Conservation (phyloP, 305 asterid species). For the Nicotiana rustica region DNA sequence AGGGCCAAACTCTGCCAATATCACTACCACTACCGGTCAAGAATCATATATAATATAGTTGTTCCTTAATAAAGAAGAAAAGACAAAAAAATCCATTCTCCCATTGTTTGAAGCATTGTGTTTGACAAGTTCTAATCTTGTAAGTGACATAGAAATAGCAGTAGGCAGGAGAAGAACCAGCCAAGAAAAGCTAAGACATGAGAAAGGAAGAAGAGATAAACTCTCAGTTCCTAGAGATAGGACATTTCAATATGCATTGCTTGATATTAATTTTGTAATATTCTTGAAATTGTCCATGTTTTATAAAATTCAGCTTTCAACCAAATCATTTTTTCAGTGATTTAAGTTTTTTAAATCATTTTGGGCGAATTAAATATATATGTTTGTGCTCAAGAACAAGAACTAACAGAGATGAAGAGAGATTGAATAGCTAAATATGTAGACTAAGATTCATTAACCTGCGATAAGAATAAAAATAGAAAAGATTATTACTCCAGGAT, state of each 20-base stretch:
- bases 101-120: neutral
- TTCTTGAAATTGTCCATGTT: neutral
- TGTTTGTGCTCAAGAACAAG: neutral
- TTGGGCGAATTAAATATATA: neutral
- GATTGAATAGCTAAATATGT: too few relatives aligned
- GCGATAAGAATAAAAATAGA: too few relatives aligned
- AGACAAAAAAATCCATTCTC: neutral
- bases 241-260: neutral
- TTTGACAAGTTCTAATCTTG: neutral
- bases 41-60: neutral
- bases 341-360: neutral
- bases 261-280: neutral
- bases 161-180: too few relatives aligned
- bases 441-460: too few relatives aligned
- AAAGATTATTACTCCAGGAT: too few relatives aligned
- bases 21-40: neutral
- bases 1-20: neutral
- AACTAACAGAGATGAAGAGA: too few relatives aligned
- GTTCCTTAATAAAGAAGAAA: slow-evolving; percentile 16
- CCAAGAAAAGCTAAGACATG: neutral
- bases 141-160: neutral
- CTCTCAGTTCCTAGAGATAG: slow-evolving; percentile 18
- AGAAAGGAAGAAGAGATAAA: neutral
- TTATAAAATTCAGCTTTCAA: neutral
- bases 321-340: neutral